phyloP scores from a whole-genome alignment of 2,329 filamentous ascomycete genomes.

The Beauveria medogensis region DNA sequence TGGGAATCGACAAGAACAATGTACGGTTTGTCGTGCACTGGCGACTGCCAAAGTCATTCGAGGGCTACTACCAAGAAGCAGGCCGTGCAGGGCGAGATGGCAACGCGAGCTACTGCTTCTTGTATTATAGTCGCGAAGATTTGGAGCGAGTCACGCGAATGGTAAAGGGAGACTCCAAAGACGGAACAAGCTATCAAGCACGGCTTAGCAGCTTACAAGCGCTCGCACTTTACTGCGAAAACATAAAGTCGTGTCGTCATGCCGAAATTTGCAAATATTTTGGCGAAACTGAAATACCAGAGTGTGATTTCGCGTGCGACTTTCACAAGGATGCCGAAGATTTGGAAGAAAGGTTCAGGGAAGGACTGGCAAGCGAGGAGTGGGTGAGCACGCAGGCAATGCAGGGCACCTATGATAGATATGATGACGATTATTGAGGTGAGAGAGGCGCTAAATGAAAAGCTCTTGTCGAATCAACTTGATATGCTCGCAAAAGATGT shows the following conservation, averaged over 20 bases:
- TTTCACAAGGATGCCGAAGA: constrained; percentile 61
- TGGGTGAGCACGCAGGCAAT: constrained; percentile 57
- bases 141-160: constrained; percentile 62
- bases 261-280: constrained; percentile 69
- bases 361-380: constrained; percentile 50
- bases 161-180: constrained; percentile 38
- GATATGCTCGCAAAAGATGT: not conserved
- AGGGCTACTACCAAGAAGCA: constrained; percentile 93
- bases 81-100: constrained; percentile 86
- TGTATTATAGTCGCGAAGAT: constrained; percentile 88
- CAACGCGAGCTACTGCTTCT: constrained; percentile 75
- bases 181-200: constrained; percentile 36
- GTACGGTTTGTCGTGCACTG: constrained; percentile 94
- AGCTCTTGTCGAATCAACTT: not conserved
- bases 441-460: no score
- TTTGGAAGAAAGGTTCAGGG: constrained; percentile 49
- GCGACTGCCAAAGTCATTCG: constrained; percentile 88
- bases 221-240: constrained; percentile 76
- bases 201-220: constrained; percentile 56
- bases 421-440: constrained; percentile 38
- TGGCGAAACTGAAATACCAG: constrained; percentile 51
- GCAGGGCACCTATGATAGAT: constrained; percentile 47
- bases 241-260: constrained; percentile 65
- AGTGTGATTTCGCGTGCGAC: constrained; percentile 69
- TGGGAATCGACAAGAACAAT: constrained; percentile 95